A percentile compares a stretch with the other conserved stretches of the same genome.
phyloP scores from a whole-genome alignment of 2,329 filamentous ascomycete genomes.

The Fusarium dimerum region DNA sequence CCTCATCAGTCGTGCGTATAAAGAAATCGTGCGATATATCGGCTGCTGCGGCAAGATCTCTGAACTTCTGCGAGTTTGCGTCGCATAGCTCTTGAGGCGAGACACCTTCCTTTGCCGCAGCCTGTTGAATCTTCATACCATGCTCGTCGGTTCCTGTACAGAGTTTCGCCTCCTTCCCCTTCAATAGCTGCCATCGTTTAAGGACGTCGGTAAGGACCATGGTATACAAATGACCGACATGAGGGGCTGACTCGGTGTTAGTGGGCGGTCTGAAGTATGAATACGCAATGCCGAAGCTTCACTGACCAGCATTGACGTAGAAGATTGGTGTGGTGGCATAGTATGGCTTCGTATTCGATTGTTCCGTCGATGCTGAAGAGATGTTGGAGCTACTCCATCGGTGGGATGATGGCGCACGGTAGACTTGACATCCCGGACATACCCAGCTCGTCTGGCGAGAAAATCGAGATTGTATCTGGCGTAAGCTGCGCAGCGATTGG shows the following conservation, averaged over 20 bases:
- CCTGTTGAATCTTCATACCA: slow-evolving; percentile 94
- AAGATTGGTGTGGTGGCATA: slow-evolving; percentile 98
- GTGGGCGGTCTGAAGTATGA: neutral
- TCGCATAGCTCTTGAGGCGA: slow-evolving; percentile 88
- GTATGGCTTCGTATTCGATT: slow-evolving; percentile 85
- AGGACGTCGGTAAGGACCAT: slow-evolving; percentile 89
- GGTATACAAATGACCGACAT: slow-evolving; percentile 92
- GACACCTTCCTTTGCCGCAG: slow-evolving; percentile 69
- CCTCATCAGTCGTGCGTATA: slow-evolving; percentile 83
- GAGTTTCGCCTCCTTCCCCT: slow-evolving; percentile 70
- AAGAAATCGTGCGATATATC: slow-evolving; percentile 81
- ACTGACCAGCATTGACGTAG: slow-evolving; percentile 90
- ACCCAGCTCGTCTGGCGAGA: slow-evolving; percentile 24
- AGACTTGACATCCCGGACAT: slow-evolving; percentile 31
- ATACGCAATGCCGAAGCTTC: neutral
- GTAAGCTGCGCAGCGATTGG: slow-evolving; percentile 27
- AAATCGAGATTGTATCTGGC: slow-evolving; percentile 20
- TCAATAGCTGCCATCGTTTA: slow-evolving; percentile 85
- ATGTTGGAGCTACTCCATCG: slow-evolving; percentile 37
- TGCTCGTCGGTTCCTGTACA: slow-evolving; percentile 96
- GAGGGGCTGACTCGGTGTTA: slow-evolving; percentile 64
- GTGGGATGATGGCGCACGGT: slow-evolving; percentile 13
- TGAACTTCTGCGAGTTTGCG: slow-evolving; percentile 76
- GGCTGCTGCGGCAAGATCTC: slow-evolving; percentile 68
- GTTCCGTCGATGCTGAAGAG: slow-evolving; percentile 40